Base-by-base conservation (phyloP, 1,284 basidiomycete genomes). In the Cutaneotrichosporon mucoides region DNA sequence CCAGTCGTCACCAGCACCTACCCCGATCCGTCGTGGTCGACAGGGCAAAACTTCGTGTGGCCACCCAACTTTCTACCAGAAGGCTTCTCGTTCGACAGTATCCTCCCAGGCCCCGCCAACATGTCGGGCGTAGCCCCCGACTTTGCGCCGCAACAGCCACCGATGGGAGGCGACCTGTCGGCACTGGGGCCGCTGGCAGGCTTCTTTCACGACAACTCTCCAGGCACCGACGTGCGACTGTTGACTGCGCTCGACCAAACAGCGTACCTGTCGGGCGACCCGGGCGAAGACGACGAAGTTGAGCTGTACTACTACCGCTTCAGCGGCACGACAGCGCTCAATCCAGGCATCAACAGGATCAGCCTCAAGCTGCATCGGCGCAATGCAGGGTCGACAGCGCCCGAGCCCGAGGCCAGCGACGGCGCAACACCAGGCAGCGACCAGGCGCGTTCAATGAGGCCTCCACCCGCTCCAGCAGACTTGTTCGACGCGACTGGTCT, bases 331-430 rank as follows among this genome's bases (percentile, higher is more conserved):
- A 80, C 71, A n/a, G 65, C 68, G 6, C 66, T 73, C 24, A 65
- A 71, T 48, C 79, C 79, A 6, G 79, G 79, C 16, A 76, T 81
- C 63, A 79, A 80, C 56, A 73, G 79, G 5, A 79, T 81, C 46
- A 73, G 73, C 4, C 69, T 81, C 37, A 79, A 79, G 65, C 67
- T 81, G 6, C 78, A 79, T 59, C 68, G 73, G 13, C 54, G 54
- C 4, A 13, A 37, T 5, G 35, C 15, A 16, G 43, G 52, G 11
- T 43, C 44, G 1, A 35, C 44, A 1, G 53, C 55, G n/a, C 66
- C 72, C 55, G 68, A 66, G 66, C 36, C 62, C 64, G 53, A 53
- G 67, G 44, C 16, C 10, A 47, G 35, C 7, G 43, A 54, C 4
- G 53, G 43, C 33, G 33, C 12, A 7, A 38, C 48, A 38, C 15